phyloP scores from a whole-genome alignment of 345 rosid genomes.

The Corchorus olitorius region DNA sequence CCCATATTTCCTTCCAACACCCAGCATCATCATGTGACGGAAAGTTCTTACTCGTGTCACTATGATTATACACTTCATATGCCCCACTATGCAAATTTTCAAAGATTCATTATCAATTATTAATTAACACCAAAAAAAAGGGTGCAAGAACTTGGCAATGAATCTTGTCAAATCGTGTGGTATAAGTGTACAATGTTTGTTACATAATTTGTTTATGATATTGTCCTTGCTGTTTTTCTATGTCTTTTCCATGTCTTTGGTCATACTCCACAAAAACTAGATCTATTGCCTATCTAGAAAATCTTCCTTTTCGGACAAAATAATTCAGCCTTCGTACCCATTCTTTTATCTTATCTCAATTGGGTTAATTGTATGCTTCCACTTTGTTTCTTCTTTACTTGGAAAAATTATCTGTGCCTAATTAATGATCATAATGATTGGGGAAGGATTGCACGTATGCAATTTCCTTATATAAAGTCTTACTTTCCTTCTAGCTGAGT shows the following conservation, averaged over 20 bases:
- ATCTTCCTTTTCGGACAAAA: not conserved
- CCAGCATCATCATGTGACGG: slow-evolving; percentile 5
- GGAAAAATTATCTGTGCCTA: not conserved
- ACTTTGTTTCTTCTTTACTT: not conserved
- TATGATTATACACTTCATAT: not conserved
- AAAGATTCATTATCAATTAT: not conserved
- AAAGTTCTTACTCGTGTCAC: not conserved
- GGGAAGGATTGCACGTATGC: not conserved
- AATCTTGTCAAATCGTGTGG: not conserved
- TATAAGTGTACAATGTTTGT: not conserved
- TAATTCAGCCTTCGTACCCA: not conserved
- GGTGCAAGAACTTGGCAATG: not conserved
- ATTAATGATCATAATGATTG: not conserved
- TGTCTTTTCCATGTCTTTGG: not conserved
- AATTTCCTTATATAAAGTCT: not conserved
- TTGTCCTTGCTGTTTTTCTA: not conserved
- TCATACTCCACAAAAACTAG: not conserved
- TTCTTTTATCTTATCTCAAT: not conserved
- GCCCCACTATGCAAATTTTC: not conserved
- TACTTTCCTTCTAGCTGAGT: not conserved
- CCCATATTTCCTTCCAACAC: not conserved
- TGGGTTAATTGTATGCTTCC: not conserved
- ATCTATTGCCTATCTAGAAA: not conserved
- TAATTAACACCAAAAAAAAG: not conserved
- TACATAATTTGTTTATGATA: not conserved